A percentile compares a stretch with the other conserved stretches of the same genome.
These are phyloP conservation scores for Syncephalastrum racemosum DNA, from an alignment of 371 early-diverging fungal genomes.

Conservation along the genomic window DNA sequence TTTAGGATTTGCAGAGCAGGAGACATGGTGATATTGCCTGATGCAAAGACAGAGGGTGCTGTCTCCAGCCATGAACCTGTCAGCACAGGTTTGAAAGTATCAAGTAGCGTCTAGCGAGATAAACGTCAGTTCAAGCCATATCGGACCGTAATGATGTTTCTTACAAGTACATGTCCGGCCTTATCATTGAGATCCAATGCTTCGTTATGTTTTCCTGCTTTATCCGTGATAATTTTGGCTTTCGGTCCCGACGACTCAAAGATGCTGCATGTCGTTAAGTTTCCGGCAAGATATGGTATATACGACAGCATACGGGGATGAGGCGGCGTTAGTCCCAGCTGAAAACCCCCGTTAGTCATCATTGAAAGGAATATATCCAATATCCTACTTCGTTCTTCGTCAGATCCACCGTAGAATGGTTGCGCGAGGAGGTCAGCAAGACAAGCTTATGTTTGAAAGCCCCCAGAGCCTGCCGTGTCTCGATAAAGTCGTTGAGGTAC, in stretches of 20 bases:
- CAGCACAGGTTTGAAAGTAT: conserved; percentile 62
- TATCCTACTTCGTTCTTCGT: no score
- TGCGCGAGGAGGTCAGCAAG: no score
- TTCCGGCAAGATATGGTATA: no score
- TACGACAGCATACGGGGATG: no score
- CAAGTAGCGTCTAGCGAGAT: conserved; percentile 34
- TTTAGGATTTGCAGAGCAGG: conserved; percentile 51
- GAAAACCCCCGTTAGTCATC: no score
- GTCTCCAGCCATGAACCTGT: conserved; percentile 75
- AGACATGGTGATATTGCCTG: conserved; percentile 31
- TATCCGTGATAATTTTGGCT: not conserved
- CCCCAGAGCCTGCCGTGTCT: conserved; percentile 42
- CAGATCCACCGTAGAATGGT: no score
- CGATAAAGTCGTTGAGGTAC: conserved; percentile 54
- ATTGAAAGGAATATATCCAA: no score
- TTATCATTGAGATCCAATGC: not conserved
- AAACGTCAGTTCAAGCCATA: not conserved
- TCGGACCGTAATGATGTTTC: not conserved
- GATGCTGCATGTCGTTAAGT: conserved; percentile 6
- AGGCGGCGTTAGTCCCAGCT: no score
- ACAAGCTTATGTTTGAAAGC: conserved; percentile 35
- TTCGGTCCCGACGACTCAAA: conserved; percentile 35
- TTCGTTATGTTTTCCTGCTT: not conserved
- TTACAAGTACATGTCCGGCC: not conserved
- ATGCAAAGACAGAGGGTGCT: conserved; percentile 63